These are phyloP conservation scores for Microsporum audouinii DNA, from an alignment of 2,329 filamentous ascomycete species.

Conservation along the genomic window DNA sequence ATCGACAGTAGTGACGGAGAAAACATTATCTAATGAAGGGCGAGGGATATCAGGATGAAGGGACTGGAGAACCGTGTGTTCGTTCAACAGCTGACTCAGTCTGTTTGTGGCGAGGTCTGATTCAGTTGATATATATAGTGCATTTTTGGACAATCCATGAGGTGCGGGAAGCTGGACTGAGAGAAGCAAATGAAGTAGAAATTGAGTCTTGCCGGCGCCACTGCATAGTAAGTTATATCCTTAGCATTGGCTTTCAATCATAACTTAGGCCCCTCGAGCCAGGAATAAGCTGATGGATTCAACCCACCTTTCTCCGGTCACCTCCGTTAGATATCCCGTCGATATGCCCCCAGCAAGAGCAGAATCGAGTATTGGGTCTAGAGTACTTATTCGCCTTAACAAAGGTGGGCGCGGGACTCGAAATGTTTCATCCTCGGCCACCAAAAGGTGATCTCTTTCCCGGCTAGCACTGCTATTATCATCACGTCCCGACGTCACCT, in stretches of 20 bases:
- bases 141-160: conserved; percentile 57
- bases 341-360: conserved; percentile 69
- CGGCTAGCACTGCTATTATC: not conserved
- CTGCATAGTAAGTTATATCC: conserved; percentile 29
- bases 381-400: conserved; percentile 59
- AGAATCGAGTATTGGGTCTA: conserved; percentile 61
- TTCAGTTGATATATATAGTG: conserved; percentile 91
- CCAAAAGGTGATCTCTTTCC: not conserved
- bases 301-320: conserved; percentile 72
- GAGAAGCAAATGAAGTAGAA: conserved; percentile 74
- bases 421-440: not conserved
- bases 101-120: conserved; percentile 70
- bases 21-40: conserved; percentile 63
- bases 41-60: conserved; percentile 29
- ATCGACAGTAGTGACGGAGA: conserved; percentile 74
- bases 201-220: conserved; percentile 88
- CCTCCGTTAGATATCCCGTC: conserved; percentile 70
- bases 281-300: not conserved
- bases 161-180: conserved; percentile 70
- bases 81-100: conserved; percentile 63
- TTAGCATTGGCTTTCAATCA: not conserved
- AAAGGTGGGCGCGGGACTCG: not conserved
- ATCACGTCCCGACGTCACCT: not conserved
- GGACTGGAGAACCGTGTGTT: conserved; percentile 49
- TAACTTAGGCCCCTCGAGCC: not conserved